Evolutionary conservation across 257 asterid genomes (phyloP).

Genomic region (Nicotiana sylvestris): DNA sequence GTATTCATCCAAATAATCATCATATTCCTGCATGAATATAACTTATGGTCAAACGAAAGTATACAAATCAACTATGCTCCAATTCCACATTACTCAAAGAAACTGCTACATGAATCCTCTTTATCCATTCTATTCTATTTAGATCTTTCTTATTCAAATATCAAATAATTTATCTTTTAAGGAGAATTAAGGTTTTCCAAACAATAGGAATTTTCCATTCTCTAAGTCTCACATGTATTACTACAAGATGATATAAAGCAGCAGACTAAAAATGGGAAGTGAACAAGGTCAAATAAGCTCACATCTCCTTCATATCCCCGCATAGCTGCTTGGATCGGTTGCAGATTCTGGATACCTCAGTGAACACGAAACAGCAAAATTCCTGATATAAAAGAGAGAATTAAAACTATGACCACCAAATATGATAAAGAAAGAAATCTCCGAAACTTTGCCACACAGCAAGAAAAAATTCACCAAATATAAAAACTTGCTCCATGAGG

Average conservation of each 20-base stretch:
- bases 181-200: neutral
- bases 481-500: neutral
- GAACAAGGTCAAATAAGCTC: slow-evolving; percentile 17
- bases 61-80: neutral
- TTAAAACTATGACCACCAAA: neutral
- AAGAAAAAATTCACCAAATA: neutral
- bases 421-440: neutral
- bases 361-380: neutral
- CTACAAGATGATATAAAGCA: neutral
- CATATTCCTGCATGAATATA: slow-evolving; percentile 43
- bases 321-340: slow-evolving; percentile 28
- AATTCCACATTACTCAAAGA: neutral
- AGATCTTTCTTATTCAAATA: neutral
- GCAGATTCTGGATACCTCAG: neutral
- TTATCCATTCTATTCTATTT: neutral
- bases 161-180: neutral
- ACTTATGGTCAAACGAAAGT: neutral
- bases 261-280: neutral
- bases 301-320: slow-evolving; percentile 52
- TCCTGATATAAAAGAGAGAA: slow-evolving; percentile 2
- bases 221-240: neutral
- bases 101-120: neutral
- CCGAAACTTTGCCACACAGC: neutral
- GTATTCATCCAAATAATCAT: slow-evolving; percentile 42
- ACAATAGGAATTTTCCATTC: neutral